Evolutionary conservation across 176 grass and related monocot genomes (phyloP).

Genomic region (Rhynchospora tenuis): DNA sequence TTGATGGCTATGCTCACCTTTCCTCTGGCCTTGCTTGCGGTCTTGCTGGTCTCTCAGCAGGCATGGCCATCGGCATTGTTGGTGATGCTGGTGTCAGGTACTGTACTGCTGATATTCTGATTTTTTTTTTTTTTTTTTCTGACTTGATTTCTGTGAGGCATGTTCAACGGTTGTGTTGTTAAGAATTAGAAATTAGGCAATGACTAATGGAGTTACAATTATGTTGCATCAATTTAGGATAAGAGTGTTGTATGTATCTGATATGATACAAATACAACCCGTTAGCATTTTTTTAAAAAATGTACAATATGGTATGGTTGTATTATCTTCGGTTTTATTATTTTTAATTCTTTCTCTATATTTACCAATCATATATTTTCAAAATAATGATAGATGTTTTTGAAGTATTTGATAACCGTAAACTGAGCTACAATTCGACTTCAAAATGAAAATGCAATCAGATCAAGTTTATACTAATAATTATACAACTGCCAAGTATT

Average conservation of each 20-base stretch:
- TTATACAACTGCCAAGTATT: neutral
- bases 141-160: neutral
- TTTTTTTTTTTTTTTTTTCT: neutral
- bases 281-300: neutral
- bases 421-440: neutral
- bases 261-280: neutral
- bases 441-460: too few species aligned
- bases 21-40: conserved; percentile 83
- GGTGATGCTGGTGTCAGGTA: conserved; percentile 98
- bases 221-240: neutral
- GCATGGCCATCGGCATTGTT: conserved; percentile 97
- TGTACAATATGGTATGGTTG: neutral
- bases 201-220: neutral
- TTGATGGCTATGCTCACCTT: conserved; percentile 90
- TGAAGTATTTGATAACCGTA: neutral
- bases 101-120: neutral
- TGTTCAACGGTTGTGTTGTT: neutral
- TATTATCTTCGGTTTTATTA: neutral
- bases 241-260: neutral
- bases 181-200: neutral
- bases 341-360: neutral
- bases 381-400: neutral
- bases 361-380: neutral
- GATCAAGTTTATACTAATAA: neutral
- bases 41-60: conserved; percentile 81